phyloP scores from a whole-genome alignment of 768 basidiomycete genomes.

The Royoungia palumana region DNA sequence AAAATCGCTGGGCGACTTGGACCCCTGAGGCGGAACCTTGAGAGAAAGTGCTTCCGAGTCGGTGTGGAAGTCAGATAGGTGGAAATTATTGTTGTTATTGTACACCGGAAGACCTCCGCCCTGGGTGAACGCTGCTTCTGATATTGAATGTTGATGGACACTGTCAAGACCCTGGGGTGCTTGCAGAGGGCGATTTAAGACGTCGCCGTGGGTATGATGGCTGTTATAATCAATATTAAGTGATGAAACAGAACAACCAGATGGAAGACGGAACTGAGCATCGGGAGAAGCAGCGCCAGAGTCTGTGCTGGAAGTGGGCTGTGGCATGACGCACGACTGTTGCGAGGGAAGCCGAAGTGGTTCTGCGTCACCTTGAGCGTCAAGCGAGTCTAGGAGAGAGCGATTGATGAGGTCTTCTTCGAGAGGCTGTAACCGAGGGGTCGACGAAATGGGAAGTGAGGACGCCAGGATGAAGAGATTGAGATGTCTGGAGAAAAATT shows the following conservation, averaged over 20 bases:
- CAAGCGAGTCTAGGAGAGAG: constrained; percentile 76
- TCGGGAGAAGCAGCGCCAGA: constrained; percentile 50
- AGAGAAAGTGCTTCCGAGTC: constrained; percentile 32
- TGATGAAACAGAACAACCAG: constrained; percentile 53
- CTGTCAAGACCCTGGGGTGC: constrained; percentile 24
- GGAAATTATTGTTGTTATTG: constrained; percentile 36
- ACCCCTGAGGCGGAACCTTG: constrained; percentile 30
- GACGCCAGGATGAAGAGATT: constrained; percentile 50
- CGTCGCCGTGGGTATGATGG: constrained; percentile 36
- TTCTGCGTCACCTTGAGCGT: constrained; percentile 82
- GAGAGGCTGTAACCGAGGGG: constrained; percentile 35
- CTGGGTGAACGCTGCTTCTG: constrained; percentile 32
- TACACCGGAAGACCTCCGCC: constrained; percentile 38
- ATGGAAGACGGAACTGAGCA: constrained; percentile 47
- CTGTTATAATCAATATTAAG: constrained; percentile 36
- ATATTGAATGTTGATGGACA: constrained; percentile 33
- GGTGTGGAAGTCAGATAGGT: constrained; percentile 34
- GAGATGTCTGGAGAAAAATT: constrained; percentile 23
- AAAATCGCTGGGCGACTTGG: constrained; percentile 34
- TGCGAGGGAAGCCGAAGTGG: constrained; percentile 38
- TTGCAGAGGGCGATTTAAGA: constrained; percentile 27
- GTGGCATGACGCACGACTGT: constrained; percentile 44
- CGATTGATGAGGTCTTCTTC: constrained; percentile 83
- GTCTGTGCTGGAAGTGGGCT: constrained; percentile 50
- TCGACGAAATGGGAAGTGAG: constrained; percentile 34